phyloP scores from a whole-genome alignment of 768 basidiomycete genomes.

The Auricularia cornea region DNA sequence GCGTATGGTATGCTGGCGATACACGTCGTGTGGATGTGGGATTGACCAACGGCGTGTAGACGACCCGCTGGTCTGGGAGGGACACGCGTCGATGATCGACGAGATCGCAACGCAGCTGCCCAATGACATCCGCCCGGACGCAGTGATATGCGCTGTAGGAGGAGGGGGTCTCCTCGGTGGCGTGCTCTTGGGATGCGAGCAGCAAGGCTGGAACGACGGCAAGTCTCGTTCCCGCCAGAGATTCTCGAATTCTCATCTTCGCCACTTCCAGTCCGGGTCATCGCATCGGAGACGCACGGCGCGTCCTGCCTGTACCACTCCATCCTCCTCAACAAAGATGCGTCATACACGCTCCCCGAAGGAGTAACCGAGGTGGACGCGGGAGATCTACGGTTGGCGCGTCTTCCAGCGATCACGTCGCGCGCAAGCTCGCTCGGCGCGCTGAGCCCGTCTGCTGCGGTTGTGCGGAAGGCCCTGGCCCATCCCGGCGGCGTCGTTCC shows the following conservation, averaged over 20 bases:
- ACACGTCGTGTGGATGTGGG: background rate
- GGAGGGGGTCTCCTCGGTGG: slow-evolving; percentile 68
- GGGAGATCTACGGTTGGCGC: slow-evolving; percentile 18
- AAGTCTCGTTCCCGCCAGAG: slow-evolving; percentile 19
- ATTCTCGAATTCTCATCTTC: background rate
- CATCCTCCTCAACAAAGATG: slow-evolving; percentile 37
- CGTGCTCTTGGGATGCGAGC: slow-evolving; percentile 55
- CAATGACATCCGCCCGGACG: slow-evolving; percentile 41
- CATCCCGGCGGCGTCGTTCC: slow-evolving; percentile 48
- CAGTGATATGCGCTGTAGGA: slow-evolving; percentile 71
- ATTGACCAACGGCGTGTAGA: background rate
- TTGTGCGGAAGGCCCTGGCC: slow-evolving; percentile 58
- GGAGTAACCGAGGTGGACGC: background rate
- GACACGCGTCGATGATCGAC: slow-evolving; percentile 63
- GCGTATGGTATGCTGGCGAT: slow-evolving; percentile 34
- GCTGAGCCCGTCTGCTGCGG: slow-evolving; percentile 49
- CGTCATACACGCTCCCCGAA: background rate
- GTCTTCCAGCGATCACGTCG: slow-evolving; percentile 37
- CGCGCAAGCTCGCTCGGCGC: slow-evolving; percentile 67
- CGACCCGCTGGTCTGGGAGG: slow-evolving; percentile 57
- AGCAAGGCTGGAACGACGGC: slow-evolving; percentile 65
- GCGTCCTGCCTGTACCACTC: slow-evolving; percentile 70
- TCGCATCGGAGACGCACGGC: slow-evolving; percentile 63
- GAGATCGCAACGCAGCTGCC: slow-evolving; percentile 53
- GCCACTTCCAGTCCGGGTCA: slow-evolving; percentile 43